Evolutionary conservation across 2,329 filamentous ascomycete species (phyloP), one percentile per base, ranked within the genome.

Genomic region (Microdochium paspali): DNA sequence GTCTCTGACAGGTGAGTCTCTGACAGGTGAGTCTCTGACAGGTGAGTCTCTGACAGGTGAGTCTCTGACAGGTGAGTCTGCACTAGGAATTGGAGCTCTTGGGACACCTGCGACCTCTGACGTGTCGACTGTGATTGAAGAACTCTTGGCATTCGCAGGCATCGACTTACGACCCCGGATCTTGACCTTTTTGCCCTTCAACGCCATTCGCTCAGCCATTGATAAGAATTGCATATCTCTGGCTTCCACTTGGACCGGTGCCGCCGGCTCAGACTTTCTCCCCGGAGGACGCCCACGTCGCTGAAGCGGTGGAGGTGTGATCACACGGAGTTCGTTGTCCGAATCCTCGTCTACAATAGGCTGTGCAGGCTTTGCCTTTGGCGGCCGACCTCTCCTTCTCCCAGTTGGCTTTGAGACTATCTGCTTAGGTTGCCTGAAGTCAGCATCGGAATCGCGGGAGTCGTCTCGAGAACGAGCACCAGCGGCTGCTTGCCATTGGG

Each of bases 171-270:
- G 63, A 47, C 62, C 61, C 21, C 66, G 63, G 42, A 80, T 79
- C 60, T 70, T 77, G 52, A 80, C 70, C 46, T 68, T 72, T 58
- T 70, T 79, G 10, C 76, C 77, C 46, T 64, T 68, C 2, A 77
- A 62, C 28, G 70, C 74, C 68, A 79, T 73, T n/a, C 75, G 69
- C 54, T 80, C 77, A 31, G 71, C 69, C 71, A 81, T 72, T 5
- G 77, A 80, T 64, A 80, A 65, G 44, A 74, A 69, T 10, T 65
- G 60, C 10, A 56, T 57, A 43, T 57, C 53, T 6, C 13, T 3
- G 10, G 12, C 40, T 55, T 56, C 10, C 50, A 24, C 7, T 55
- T 47, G 40, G 50, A 44, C 23, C 15, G 42, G 10, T 13, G 47
- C 44, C 5, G 46, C 25, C 40, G 52, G 30, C 46, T 35, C 9